Evolutionary conservation across 176 grass and related monocot species (phyloP), one percentile per base, ranked within the genome.

Genomic region (Oryza glumipatula): DNA sequence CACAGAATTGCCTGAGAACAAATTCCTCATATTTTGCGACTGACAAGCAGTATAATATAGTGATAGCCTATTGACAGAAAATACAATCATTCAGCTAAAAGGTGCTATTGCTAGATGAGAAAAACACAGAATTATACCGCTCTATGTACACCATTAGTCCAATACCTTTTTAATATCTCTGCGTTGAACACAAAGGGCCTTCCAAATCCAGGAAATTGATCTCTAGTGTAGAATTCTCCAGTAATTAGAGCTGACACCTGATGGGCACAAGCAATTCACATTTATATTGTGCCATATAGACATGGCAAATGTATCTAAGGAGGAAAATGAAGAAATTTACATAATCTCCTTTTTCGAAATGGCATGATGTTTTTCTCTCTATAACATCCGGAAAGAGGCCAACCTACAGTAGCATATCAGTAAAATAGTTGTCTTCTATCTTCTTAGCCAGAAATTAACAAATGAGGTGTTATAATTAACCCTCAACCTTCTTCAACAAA

Each of bases 241-340:
- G 96, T 98, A 60, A 98, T 92, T 70, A 94, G 83, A 79, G 96
- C 96, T n/a, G 96, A 98, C 21, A 98, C 93, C 93, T 98, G 60
- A 80, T 68, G 48, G 72, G 46, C 12, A 76, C 76, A 68, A 15
- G 0, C 43, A 79, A 76, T 39, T 71, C 63, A 67, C 16, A 75
- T 82, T 76, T 73, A 70, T 85, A 39, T 36, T 35, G 63, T 49
- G 56, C 51, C 3, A 28, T 22, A 26, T 48, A 56, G 21, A 80
- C 2, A 82, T 45, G 6, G 46, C 4, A 19, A 8, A 12, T 54
- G 24, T 16, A 77, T 19, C 36, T 81, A 47, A 28, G 21, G 8
- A 72, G 32, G 81, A 28, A 52, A 26, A 45, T 19, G 61, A 77
- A n/a, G 67, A 86, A 52, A 46, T 83, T 89, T 85, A 98, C 96